Base-by-base conservation (phyloP, 2,329 filamentous ascomycete genomes). In the Epichloe uncinata region DNA sequence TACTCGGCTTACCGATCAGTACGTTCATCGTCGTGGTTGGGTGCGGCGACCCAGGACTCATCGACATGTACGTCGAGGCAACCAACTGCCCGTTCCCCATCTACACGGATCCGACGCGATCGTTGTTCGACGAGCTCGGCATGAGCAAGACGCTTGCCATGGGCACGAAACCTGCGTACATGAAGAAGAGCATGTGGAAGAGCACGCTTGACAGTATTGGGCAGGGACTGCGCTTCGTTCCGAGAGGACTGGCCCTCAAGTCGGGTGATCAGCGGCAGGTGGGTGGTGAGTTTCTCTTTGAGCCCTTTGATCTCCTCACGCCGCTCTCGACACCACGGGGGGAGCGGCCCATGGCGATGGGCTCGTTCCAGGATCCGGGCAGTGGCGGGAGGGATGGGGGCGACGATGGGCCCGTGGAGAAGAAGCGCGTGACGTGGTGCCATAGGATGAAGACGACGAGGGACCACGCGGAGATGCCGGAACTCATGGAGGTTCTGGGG, bases 381-480 rank as follows among this genome's bases (percentile, higher is more conserved):
- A 45, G 55, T 15, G 45, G 42, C 26, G 26, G 8, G 42, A 4
- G 6, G n/a, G 42, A 58, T 7, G 54, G 48, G n/a, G 61, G 57
- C 8, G 63, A 60, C 22, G 61, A 61, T 47, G 56, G 56, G 8
- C 54, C 55, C 20, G 59, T 63, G 2, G 71, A 78, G 59, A 71
- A 77, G 59, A 84, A 85, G 66, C 70, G 69, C 49, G 75, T 87
- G 30, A 81, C 78, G 1, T 94, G 87, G 87, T 89, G 84, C 58
- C 85, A 91, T 66, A 74, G 86, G 30, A 94, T 94, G 87, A 73
- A 73, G 61, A 85, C 79, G 51, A 91, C 86, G 12, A 70, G 87
- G 45, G 87, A 90, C 56, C 87, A 94, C 61, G 77, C 78, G 1
- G 85, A 89, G 69, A 71, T 90, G 1, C 73, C 74, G 0, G 81